These are phyloP conservation scores for Harrya chromipes DNA, from an alignment of 768 basidiomycete genomes.

Conservation along the genomic window DNA sequence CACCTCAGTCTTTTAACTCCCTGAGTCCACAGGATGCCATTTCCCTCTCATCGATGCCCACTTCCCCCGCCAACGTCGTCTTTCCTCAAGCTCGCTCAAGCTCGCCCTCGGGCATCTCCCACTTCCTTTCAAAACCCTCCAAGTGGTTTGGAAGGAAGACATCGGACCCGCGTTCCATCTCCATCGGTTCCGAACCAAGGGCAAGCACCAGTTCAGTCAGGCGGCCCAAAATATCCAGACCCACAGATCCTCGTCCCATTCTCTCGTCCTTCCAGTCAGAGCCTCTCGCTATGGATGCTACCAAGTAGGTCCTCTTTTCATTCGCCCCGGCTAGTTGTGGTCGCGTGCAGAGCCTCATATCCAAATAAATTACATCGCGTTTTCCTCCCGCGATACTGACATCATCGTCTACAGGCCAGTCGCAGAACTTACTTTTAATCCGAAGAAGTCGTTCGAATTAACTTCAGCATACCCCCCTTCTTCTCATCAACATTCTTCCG, in stretches of 20 bases:
- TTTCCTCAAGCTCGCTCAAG: constrained; percentile 50
- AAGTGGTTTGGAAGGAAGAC: constrained; percentile 70
- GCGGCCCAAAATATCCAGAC: constrained; percentile 81
- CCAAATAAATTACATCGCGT: constrained; percentile 5
- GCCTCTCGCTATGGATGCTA: constrained; percentile 45
- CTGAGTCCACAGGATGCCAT: constrained; percentile 38
- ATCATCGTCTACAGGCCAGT: constrained; percentile 50
- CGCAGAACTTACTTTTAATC: constrained; percentile 54
- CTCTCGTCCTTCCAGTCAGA: constrained; percentile 45
- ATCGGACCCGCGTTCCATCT: constrained; percentile 47
- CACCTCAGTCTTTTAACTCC: constrained; percentile 36
- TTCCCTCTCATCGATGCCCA: constrained; percentile 19
- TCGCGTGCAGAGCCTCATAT: constrained; percentile 4
- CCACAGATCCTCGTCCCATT: constrained; percentile 79
- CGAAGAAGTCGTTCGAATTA: constrained; percentile 44
- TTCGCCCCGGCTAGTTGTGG: not conserved
- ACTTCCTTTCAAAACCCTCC: constrained; percentile 63
- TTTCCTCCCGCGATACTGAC: constrained; percentile 15
- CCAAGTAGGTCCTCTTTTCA: constrained; percentile 44
- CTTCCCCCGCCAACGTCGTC: constrained; percentile 35
- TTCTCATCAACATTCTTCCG: constrained; percentile 30
- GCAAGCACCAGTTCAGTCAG: constrained; percentile 47
- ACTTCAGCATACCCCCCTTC: constrained; percentile 31
- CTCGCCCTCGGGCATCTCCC: constrained; percentile 63
- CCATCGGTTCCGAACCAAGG: constrained; percentile 44